phyloP scores from a whole-genome alignment of 192 early-diverging fungal genomes.

The Chytriomyces confervae region DNA sequence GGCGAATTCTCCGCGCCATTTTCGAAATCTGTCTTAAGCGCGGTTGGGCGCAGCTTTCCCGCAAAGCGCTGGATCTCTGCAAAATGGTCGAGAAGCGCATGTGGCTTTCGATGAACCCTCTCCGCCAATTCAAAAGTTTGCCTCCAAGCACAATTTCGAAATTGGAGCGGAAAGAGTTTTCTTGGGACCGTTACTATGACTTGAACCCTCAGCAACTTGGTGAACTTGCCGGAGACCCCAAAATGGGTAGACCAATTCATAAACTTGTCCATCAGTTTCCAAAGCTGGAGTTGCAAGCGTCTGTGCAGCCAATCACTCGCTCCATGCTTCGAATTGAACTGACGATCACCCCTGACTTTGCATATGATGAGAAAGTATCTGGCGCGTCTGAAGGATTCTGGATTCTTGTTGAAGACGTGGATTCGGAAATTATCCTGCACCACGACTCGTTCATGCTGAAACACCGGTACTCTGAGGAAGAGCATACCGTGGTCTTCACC shows the following conservation, averaged over 20 bases:
- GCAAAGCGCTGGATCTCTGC: constrained; percentile 88
- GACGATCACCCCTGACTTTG: constrained; percentile 92
- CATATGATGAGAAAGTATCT: constrained; percentile 84
- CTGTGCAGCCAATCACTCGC: constrained; percentile 92
- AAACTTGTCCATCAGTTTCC: constrained; percentile 93
- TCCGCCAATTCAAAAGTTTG: constrained; percentile 86
- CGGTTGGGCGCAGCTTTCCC: constrained; percentile 92
- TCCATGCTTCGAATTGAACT: constrained; percentile 90
- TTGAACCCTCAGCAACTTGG: constrained; percentile 90
- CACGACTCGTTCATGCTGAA: constrained; percentile 92
- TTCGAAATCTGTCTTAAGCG: constrained; percentile 95
- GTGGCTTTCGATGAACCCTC: constrained; percentile 95
- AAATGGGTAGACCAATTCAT: constrained; percentile 89
- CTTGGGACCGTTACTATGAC: constrained; percentile 95
- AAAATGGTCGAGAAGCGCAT: constrained; percentile 96
- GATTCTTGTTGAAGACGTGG: constrained; percentile 94
- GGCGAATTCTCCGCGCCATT: constrained; percentile 91
- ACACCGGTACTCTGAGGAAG: constrained; percentile 78
- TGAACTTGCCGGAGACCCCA: constrained; percentile 84
- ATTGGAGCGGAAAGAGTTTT: constrained; percentile 91
- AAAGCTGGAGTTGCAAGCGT: constrained; percentile 84
- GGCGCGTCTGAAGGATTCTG: constrained; percentile 90
- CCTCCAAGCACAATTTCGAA: constrained; percentile 82
- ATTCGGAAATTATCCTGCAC: constrained; percentile 86
- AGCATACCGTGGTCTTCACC: constrained; percentile 88